Base-by-base conservation (phyloP, 2,329 filamentous ascomycete genomes). In the Botrytis pseudocinerea region DNA sequence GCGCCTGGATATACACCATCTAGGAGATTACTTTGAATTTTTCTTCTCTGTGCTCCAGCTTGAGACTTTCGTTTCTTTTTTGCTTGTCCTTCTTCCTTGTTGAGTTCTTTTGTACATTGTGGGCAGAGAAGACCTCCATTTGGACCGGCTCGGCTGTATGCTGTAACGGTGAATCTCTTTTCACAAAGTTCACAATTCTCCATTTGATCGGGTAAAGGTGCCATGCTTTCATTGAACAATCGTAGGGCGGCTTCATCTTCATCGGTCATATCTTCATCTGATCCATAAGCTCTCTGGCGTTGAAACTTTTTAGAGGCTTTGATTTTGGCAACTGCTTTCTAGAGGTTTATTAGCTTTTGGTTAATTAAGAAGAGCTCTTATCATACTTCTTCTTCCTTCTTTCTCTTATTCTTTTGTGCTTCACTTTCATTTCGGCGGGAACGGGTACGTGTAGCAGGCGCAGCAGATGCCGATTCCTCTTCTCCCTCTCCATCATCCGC, bases 151-250 rank as follows among this genome's bases (percentile, higher is more conserved):
- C 94, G 92, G 75, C 92, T 94, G 83, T 98, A 98, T 0, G 93
- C 88, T 0, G 95, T 98, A 62, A 98, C 95, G 0, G 94, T 97
- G 80, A 98, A 98, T 54, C 94, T 90, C 81, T 96, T 97, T 61
- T 88, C 87, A 81, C 95, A 98, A 4, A 91, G 84, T 75, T 93
- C 94, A 80, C 95, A 98, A 77, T 97, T 95, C 76, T 93, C 94
- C 79, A 95, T 89, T 82, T 98, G 95, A 3, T 93, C 94, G 12
- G 78, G 79, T n/a, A 80, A 69, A 77, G 82, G 74, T 76, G 82
- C 75, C 79, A 82, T 57, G 80, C 82, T 81, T 74, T 86, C 78
- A 69, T 87, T 77, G 78, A 89, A 83, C 28, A 89, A 82, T 77
- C 85, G 83, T 20, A 82, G 81, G 4, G 85, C 85, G 63, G 88